These are phyloP conservation scores for Suillus alpinus DNA, from an alignment of 768 basidiomycete genomes.

Conservation along the genomic window DNA sequence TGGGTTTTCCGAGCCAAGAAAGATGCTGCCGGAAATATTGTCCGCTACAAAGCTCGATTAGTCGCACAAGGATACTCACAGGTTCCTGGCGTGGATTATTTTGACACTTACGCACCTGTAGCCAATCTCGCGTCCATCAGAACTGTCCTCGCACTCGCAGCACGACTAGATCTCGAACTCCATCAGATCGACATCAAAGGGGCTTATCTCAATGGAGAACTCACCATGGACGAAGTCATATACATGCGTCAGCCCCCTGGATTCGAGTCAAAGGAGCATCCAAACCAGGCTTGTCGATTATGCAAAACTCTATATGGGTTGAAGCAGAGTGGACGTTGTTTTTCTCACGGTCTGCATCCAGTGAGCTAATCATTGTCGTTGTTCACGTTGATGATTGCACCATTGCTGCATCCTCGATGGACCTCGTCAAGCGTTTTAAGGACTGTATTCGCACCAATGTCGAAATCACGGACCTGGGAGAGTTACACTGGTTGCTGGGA, in stretches of 20 bases:
- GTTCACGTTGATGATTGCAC: conserved; percentile 31
- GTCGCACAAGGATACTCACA: conserved; percentile 3
- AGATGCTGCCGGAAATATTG: conserved; percentile 29
- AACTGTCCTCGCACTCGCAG: neutral
- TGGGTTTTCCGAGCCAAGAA: conserved; percentile 39
- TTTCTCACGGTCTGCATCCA: too few relatives aligned
- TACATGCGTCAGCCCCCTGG: conserved; percentile 42
- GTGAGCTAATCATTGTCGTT: conserved; percentile 7
- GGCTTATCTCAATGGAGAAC: conserved; percentile 38
- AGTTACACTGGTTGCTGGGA: conserved; percentile 29
- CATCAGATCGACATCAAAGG: conserved; percentile 41
- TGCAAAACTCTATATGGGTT: conserved; percentile 17
- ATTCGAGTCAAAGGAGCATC: conserved; percentile 17
- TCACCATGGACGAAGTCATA: conserved; percentile 32
- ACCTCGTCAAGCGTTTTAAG: neutral
- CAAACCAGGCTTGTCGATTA: conserved; percentile 23
- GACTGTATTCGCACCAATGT: conserved; percentile 22
- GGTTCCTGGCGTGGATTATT: conserved; percentile 10
- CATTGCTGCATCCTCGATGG: conserved; percentile 24
- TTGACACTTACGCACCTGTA: conserved; percentile 5
- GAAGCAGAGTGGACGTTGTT: too few relatives aligned
- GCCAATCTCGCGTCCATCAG: conserved; percentile 4
- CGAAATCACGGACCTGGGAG: conserved; percentile 31
- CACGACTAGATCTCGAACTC: conserved; percentile 30
- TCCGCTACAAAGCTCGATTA: conserved; percentile 32